Conservation (phyloP, 2,329 filamentous ascomycete genomes). For the Alternaria incomplexa region DNA sequence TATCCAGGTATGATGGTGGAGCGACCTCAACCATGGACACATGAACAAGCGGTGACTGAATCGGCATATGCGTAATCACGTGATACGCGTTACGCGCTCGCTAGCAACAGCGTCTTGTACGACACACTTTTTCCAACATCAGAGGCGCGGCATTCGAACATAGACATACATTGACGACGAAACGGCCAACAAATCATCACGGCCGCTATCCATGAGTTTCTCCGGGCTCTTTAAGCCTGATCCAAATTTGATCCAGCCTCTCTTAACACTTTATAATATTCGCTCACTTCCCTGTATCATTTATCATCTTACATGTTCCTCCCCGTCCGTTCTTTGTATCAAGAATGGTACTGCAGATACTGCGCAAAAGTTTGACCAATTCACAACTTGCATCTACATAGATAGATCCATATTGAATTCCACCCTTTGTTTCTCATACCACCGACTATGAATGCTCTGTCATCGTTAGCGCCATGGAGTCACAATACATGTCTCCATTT, state of each 20-base stretch:
- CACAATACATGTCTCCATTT: neutral
- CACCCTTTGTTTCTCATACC: neutral
- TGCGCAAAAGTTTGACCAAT: neutral
- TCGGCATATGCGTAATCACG: neutral
- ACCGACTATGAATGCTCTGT: fast-evolving
- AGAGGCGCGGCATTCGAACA: neutral
- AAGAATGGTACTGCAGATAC: neutral
- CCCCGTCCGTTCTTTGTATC: neutral
- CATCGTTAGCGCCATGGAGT: fast-evolving
- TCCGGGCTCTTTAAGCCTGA: neutral
- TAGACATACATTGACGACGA: neutral
- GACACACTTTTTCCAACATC: neutral
- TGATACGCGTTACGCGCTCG: neutral
- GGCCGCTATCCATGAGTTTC: neutral
- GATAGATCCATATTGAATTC: neutral
- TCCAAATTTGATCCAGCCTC: neutral
- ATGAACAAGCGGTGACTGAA: neutral
- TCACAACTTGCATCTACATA: neutral
- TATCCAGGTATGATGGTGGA: neutral
- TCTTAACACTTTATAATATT: neutral
- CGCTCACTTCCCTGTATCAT: neutral
- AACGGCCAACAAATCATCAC: neutral
- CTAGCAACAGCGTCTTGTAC: neutral
- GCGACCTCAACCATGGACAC: neutral
- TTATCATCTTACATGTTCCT: neutral